A percentile compares a stretch with the other conserved stretches of the same genome.
These are phyloP conservation scores for Lachnellula subtilissima DNA, from an alignment of 2,329 filamentous ascomycete species.

Conservation along the genomic window DNA sequence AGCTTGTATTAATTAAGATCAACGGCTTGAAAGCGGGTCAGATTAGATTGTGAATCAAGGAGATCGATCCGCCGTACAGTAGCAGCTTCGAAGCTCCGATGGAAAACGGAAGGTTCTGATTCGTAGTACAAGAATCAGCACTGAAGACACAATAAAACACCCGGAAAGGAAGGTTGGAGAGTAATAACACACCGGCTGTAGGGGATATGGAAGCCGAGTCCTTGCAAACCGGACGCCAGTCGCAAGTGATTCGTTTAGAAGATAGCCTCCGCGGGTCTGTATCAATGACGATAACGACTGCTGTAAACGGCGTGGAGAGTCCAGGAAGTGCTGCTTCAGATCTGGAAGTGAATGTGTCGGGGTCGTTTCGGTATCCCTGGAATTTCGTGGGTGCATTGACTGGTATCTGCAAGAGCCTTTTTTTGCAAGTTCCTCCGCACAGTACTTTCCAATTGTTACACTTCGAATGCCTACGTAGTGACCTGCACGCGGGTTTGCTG, in stretches of 20 bases:
- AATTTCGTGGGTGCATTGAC: constrained; percentile 3
- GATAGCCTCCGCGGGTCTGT: not conserved
- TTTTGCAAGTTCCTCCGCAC: not conserved
- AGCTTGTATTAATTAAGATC: constrained; percentile 7
- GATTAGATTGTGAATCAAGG: constrained; percentile 8
- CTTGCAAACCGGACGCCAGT: constrained; percentile 6
- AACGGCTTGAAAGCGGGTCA: not conserved
- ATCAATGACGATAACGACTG: constrained; percentile 6
- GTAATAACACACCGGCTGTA: constrained; percentile 6
- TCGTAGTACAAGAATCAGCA: constrained; percentile 22
- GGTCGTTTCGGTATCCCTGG: constrained; percentile 14
- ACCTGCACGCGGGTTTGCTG: constrained; percentile 2
- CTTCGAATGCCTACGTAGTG: not conserved
- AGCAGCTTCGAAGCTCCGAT: constrained; percentile 2
- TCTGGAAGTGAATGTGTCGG: constrained; percentile 17
- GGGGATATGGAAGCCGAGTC: constrained; percentile 5
- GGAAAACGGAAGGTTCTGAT: constrained; percentile 8
- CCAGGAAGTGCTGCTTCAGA: constrained; percentile 18
- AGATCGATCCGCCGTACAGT: constrained; percentile 3
- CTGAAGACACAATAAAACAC: constrained; percentile 12
- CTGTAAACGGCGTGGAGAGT: constrained; percentile 9
- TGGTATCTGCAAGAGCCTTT: not conserved
- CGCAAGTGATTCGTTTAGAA: constrained; percentile 11
- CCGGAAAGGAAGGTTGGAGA: constrained; percentile 3
- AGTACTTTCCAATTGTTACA: not conserved